Conservation (phyloP, 805 yeast genomes). For the Hermanozyma aechmeae region DNA sequence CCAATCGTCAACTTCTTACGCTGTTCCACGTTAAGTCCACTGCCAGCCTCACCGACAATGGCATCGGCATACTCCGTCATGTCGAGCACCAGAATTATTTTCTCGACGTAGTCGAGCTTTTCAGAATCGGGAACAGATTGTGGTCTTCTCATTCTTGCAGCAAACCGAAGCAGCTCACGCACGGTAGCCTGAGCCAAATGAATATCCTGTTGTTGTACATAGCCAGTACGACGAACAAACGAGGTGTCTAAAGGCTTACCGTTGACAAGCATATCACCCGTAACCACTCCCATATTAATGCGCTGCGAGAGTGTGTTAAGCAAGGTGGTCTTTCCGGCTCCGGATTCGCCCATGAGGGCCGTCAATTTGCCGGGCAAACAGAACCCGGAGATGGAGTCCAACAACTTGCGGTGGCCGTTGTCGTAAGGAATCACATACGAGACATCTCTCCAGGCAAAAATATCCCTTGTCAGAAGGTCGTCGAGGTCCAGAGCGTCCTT, state of each 20-base stretch:
- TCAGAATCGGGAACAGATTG: conserved; percentile 29
- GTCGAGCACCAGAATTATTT: conserved; percentile 38
- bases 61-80: conserved; percentile 49
- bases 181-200: conserved; percentile 44
- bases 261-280: conserved; percentile 51
- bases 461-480: conserved; percentile 8
- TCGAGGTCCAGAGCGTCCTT: conserved; percentile 5
- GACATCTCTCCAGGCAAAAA: conserved; percentile 50
- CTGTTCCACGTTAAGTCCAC: conserved; percentile 47
- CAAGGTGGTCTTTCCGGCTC: conserved; percentile 54
- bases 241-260: conserved; percentile 40
- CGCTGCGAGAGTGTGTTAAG: conserved; percentile 46
- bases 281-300: conserved; percentile 45
- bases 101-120: conserved; percentile 43
- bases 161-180: conserved; percentile 42
- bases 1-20: conserved; percentile 47
- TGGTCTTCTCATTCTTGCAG: conserved; percentile 42
- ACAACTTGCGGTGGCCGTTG: conserved; percentile 27
- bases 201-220: conserved; percentile 53
- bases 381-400: conserved; percentile 21
- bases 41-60: conserved; percentile 36
- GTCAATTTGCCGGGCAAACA: conserved; percentile 45
- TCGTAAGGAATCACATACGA: conserved; percentile 46
- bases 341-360: conserved; percentile 58
- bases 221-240: conserved; percentile 47